Conservation (phyloP, 208 protist genomes). For the Trypanosoma lewisi region DNA sequence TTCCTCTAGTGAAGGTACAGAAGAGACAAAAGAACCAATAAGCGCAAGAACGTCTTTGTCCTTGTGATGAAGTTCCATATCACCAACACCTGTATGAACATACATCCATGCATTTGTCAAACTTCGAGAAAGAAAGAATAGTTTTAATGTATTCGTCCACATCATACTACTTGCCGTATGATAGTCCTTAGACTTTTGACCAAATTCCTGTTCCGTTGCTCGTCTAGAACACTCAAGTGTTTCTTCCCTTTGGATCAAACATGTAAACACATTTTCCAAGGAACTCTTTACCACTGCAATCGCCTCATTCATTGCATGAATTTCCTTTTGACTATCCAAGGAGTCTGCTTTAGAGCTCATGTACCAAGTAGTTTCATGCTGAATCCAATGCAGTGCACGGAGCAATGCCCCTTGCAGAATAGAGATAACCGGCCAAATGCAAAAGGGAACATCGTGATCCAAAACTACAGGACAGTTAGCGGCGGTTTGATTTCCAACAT, state of each 20-base stretch:
- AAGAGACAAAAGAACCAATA: constrained; percentile 49
- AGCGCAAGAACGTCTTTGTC: constrained; percentile 48
- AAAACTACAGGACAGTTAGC: constrained; percentile 31
- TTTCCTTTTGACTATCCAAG: not conserved
- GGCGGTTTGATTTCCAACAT: constrained; percentile 5
- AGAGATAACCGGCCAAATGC: constrained; percentile 47
- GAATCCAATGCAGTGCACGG: constrained; percentile 44
- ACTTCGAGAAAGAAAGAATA: constrained; percentile 48
- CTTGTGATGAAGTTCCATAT: constrained; percentile 24
- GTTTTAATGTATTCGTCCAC: constrained; percentile 57
- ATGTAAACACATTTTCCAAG: constrained; percentile 33
- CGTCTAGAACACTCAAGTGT: constrained; percentile 35
- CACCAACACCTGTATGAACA: constrained; percentile 52
- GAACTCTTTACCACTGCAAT: constrained; percentile 29
- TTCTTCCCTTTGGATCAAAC: constrained; percentile 51
- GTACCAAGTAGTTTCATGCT: constrained; percentile 17
- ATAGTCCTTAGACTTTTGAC: constrained; percentile 47
- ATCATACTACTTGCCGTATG: constrained; percentile 38
- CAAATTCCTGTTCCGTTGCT: constrained; percentile 38
- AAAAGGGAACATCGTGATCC: constrained; percentile 51
- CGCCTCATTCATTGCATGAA: constrained; percentile 10
- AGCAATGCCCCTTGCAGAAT: constrained; percentile 57
- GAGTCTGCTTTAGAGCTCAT: not conserved
- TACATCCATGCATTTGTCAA: constrained; percentile 53
- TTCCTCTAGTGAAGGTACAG: constrained; percentile 32